phyloP scores from a whole-genome alignment of 129 eudicot species.

The Sambucus nigra region DNA sequence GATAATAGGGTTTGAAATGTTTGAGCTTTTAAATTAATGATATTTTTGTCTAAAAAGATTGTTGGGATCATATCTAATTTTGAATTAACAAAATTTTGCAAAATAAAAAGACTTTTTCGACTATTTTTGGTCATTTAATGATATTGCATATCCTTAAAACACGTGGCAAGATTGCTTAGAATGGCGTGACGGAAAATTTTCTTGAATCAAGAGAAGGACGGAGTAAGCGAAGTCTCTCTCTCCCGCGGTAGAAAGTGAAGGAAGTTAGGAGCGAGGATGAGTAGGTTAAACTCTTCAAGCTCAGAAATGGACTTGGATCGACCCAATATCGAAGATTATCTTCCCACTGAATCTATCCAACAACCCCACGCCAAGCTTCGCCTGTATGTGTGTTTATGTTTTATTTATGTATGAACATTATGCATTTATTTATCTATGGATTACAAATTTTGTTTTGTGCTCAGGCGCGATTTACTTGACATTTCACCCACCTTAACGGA shows the following conservation, averaged over 20 bases:
- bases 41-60: no score
- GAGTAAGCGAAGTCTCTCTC: constrained; percentile 2
- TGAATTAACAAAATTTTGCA: no score
- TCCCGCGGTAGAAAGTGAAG: neutral
- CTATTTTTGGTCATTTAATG: no score
- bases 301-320: constrained; percentile 79
- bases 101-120: no score
- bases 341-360: constrained; percentile 56
- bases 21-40: no score
- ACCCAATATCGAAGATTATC: constrained; percentile 84
- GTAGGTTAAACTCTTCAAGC: constrained; percentile 19
- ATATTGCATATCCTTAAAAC: no score
- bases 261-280: constrained; percentile 11
- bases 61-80: no score
- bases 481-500: constrained; percentile 82
- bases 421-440: no score
- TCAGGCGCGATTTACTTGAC: constrained; percentile 85
- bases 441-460: neutral
- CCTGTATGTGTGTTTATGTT: constrained; percentile 49
- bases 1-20: no score
- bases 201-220: no score
- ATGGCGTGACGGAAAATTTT: no score
- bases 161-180: constrained; percentile 2
- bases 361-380: constrained; percentile 63
- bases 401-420: no score